Base-by-base conservation (phyloP, 768 basidiomycete species). In the Imleria badia region DNA sequence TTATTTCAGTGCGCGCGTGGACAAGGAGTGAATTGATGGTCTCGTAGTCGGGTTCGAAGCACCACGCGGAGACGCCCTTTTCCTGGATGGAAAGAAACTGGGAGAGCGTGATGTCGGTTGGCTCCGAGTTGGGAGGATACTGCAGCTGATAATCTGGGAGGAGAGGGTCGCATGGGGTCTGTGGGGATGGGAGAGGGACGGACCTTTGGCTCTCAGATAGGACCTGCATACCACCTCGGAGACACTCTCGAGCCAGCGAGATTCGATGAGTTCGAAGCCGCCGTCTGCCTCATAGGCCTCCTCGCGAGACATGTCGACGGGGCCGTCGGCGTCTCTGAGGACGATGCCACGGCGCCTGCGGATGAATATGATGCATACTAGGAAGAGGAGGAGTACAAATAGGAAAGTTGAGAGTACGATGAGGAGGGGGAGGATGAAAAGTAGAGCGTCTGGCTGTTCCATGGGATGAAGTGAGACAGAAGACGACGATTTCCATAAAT, bases 81-180 rank as follows among this genome's bases (percentile, higher is more conserved):
- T 99, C 97, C 70, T 99, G 97, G 54, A 99, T 99, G 26, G 95
- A 94, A 20, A 99, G 85, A 74, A 98, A 98, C 66, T 99, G 97
- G 10, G 96, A 96, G 49, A 99, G 79, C 1, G 96, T 99, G 73
- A 99, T 98, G 71, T 99, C 97, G 48, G 96, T 95, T 22, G 95
- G 92, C 41, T 89, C 79, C n/a, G 97, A 98, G 68, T 96, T 94
- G 31, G 97, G 95, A 6, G 91, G 92, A 72, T 95, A 95, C 69
- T 91, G 87, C 23, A 86, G 57, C 66, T 94, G 91, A 68, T 85
- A 87, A 48, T 91, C 91, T 94, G 69, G 33, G 48, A 31, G 30
- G 22, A 36, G 45, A 42, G 23, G 23, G 56, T 48, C 19, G 59
- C 46, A 46, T 35, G 46, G 36, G 45, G 13, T 26, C 9, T 52